Base-by-base conservation (phyloP, 148 eudicot species). In the Arbutus unedo region DNA sequence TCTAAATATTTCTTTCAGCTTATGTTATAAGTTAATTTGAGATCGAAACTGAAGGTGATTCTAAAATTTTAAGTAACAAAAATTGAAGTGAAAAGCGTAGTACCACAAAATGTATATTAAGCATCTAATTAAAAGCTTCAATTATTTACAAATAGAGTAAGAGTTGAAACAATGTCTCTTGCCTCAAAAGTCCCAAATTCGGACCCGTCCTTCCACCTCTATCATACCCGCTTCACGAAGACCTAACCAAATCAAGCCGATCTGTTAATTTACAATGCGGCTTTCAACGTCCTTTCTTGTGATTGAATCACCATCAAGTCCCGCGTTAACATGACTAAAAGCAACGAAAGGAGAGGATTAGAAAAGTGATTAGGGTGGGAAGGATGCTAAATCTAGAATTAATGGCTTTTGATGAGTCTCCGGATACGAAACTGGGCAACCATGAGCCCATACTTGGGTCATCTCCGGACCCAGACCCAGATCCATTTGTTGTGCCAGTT, bases 361-460 rank as follows among this genome's bases (percentile, higher is more conserved):
- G 43, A 72, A 79, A 71, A 43, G 68, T 73, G 47, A 78, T 23
- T 19, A 68, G 23, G 48, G 79, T 51, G 60, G 77, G 4, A 77
- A 81, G 73, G 77, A 64, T 72, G 44, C 60, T 59, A 23, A 56
- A 60, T 15, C 83, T 76, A 44, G 83, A 48, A 31, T 31, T 31
- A 64, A 41, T 57, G 2, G 50, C 74, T 10, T 25, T 73, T 64
- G 85, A 59, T 48, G 85, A 81, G 66, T 56, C 83, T 48, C 84
- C 87, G 3, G 60, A 74, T 4, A 88, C n/a, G 47, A 82, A 87
- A 74, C 57, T 81, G 14, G 91, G 86, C 71, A 87, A 68, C 87
- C 91, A 89, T 66, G 90, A 87, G 51, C 80, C 79, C 5, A 38
- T 80, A 3, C 67, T 84, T 9, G 73, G 82, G 41, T 3, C 62